These are phyloP conservation scores for Tuber calosporum DNA, from an alignment of 495 filamentous ascomycete genomes.

Conservation along the genomic window DNA sequence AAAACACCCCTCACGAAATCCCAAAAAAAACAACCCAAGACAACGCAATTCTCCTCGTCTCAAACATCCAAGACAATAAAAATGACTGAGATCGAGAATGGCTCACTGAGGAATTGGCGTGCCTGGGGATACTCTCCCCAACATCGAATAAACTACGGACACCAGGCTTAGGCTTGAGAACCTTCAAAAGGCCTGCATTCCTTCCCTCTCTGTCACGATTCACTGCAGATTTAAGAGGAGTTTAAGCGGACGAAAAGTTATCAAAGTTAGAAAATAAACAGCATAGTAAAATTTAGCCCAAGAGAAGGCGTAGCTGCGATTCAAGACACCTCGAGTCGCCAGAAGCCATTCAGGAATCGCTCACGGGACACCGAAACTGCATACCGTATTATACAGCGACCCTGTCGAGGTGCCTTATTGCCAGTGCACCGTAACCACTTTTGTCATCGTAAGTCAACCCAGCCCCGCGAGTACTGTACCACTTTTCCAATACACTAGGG, in stretches of 20 bases:
- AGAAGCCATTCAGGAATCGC: not conserved
- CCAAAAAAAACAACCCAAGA: not conserved
- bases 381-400: not conserved
- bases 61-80: not conserved
- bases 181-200: not conserved
- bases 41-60: not conserved
- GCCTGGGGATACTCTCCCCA: not conserved
- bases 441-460: not conserved
- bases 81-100: not conserved
- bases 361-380: not conserved
- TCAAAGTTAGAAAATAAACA: not conserved
- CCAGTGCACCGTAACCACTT: not conserved
- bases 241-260: not conserved
- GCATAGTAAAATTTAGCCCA: not conserved
- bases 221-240: not conserved
- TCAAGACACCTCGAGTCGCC: not conserved
- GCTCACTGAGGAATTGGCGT: not conserved
- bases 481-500: not conserved
- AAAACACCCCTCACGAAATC: not conserved
- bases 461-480: not conserved
- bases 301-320: not conserved
- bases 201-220: not conserved
- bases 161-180: not conserved
- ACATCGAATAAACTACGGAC: not conserved
- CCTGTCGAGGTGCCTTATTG: not conserved